A percentile compares a stretch with the other conserved stretches of the same genome.
Conservation (phyloP, 345 rosid genomes). For the Populus simonii region DNA sequence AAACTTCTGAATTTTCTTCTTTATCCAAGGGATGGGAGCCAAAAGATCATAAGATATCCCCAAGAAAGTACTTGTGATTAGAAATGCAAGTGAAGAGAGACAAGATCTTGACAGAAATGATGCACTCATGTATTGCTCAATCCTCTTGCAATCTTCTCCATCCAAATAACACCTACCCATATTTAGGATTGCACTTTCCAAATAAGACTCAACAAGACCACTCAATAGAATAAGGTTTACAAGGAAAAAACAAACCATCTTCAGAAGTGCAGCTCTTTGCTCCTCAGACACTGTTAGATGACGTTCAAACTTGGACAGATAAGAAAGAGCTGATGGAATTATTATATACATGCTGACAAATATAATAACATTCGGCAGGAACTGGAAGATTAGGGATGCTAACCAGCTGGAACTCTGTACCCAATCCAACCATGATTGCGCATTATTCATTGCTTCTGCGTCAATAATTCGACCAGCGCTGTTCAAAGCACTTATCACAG, state of each 20-base stretch:
- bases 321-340: slow-evolving; percentile 84
- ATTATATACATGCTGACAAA: slow-evolving; percentile 94
- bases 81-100: slow-evolving; percentile 90
- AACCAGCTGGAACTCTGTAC: slow-evolving; percentile 92
- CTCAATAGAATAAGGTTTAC: slow-evolving; percentile 85
- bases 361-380: slow-evolving; percentile 83
- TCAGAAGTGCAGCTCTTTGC: slow-evolving; percentile 88
- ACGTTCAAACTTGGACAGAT: slow-evolving; percentile 88
- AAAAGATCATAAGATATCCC: slow-evolving; percentile 89
- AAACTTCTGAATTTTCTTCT: slow-evolving; percentile 77
- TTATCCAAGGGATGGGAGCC: slow-evolving; percentile 98
- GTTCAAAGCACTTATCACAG: slow-evolving; percentile 69
- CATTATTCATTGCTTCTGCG: slow-evolving; percentile 92
- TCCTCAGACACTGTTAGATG: slow-evolving; percentile 88
- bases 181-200: slow-evolving; percentile 71
- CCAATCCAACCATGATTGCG: slow-evolving; percentile 88
- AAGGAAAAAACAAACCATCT: slow-evolving; percentile 98
- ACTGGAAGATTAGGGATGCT: slow-evolving; percentile 84
- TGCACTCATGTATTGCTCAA: slow-evolving; percentile 92
- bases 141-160: slow-evolving; percentile 96
- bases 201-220: slow-evolving; percentile 85
- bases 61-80: slow-evolving; percentile 85
- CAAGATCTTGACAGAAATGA: slow-evolving; percentile 89
- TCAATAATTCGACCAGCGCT: slow-evolving; percentile 86
- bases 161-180: slow-evolving; percentile 96